Conservation (phyloP, 2,329 filamentous ascomycete species). For the Podosphaera fusca region DNA sequence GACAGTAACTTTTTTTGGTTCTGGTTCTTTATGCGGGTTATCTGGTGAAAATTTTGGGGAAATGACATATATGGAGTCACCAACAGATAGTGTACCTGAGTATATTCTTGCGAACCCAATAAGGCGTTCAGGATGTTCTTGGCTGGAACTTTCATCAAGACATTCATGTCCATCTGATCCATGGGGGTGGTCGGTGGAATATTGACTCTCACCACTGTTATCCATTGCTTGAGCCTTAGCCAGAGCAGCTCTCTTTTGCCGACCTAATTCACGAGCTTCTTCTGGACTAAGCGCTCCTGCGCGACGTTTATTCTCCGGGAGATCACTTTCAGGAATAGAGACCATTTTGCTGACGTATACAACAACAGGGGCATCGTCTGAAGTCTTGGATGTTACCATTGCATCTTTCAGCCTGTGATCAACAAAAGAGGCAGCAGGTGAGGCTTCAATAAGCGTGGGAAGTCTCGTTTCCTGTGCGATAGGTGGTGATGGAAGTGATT, state of each 20-base stretch:
- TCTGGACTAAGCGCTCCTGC: slow-evolving; percentile 56
- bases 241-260: slow-evolving; percentile 74
- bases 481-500: slow-evolving; percentile 69
- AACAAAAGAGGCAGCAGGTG: slow-evolving; percentile 53
- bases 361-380: slow-evolving; percentile 52
- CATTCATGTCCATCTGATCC: slow-evolving; percentile 35
- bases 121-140: slow-evolving; percentile 47
- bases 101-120: slow-evolving; percentile 90
- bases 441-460: slow-evolving; percentile 54
- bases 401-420: slow-evolving; percentile 49
- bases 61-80: slow-evolving; percentile 75
- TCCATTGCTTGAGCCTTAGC: slow-evolving; percentile 44
- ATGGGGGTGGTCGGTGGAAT: slow-evolving; percentile 23
- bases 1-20: slow-evolving; percentile 62
- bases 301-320: slow-evolving; percentile 64
- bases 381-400: slow-evolving; percentile 57
- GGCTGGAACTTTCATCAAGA: slow-evolving; percentile 27
- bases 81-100: slow-evolving; percentile 71
- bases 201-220: slow-evolving; percentile 8
- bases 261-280: slow-evolving; percentile 69
- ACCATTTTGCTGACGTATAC: slow-evolving; percentile 98
- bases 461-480: slow-evolving; percentile 59
- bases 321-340: slow-evolving; percentile 74
- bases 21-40: slow-evolving; percentile 44
- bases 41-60: slow-evolving; percentile 83